phyloP scores from a whole-genome alignment of 169 alveolate species.

The Plasmodium yoelii region DNA sequence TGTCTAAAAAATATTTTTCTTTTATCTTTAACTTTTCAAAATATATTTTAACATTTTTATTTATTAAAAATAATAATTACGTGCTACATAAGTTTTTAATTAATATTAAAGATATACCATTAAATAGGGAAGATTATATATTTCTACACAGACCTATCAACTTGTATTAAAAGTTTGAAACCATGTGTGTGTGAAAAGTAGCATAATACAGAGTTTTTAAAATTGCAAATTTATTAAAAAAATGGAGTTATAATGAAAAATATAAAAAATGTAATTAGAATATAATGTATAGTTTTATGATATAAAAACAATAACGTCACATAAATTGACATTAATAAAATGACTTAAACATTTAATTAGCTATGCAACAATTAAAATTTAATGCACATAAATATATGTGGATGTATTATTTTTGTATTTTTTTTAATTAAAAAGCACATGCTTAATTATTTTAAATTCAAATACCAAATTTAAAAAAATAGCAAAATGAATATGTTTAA shows the following conservation, averaged over 20 bases:
- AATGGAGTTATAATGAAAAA: background rate
- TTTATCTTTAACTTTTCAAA: slow-evolving; percentile 74
- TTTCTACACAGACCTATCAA: slow-evolving; percentile 65
- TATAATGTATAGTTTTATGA: too few relatives aligned
- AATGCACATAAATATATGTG: too few relatives aligned
- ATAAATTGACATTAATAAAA: too few relatives aligned
- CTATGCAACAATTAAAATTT: too few relatives aligned
- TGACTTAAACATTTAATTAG: too few relatives aligned
- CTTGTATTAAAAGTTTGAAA: slow-evolving; percentile 5
- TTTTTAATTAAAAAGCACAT: too few relatives aligned
- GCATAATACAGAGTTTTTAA: background rate
- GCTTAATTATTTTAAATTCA: too few relatives aligned
- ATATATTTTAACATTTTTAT: slow-evolving; percentile 64
- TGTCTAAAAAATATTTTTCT: slow-evolving; percentile 60
- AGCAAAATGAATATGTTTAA: too few relatives aligned
- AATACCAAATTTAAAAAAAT: too few relatives aligned
- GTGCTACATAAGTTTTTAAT: slow-evolving; percentile 27
- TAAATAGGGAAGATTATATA: slow-evolving; percentile 11
- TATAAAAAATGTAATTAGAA: too few relatives aligned
- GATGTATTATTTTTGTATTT: too few relatives aligned
- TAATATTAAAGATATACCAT: slow-evolving; percentile 23
- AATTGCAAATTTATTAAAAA: slow-evolving; percentile 1
- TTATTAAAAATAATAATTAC: slow-evolving; percentile 57
- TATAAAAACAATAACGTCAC: too few relatives aligned
- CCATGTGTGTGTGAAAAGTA: background rate